Base-by-base conservation (phyloP, 169 alveolate genomes). In the Sarcocystis neurona region DNA sequence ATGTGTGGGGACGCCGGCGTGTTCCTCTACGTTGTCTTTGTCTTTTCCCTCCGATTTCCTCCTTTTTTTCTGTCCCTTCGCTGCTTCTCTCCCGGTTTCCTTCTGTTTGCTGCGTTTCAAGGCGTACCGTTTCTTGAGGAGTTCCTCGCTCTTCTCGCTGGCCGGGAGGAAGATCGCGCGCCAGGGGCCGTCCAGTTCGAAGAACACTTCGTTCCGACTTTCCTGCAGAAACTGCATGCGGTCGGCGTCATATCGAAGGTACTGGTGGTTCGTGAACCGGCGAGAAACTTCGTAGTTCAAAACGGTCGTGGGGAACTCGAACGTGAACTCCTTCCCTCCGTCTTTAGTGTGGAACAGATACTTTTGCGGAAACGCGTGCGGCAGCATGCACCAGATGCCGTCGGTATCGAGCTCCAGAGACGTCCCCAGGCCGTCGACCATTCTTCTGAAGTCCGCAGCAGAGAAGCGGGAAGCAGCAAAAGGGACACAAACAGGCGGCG, bases 121-220 rank as follows among this genome's bases (percentile, higher is more conserved):
- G 43, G 18, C 97, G 92, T 97, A 98, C 91, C 99, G 96, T 93
- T 97, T 97, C 94, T 98, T 98, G 58, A 98, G 94, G 93, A 97
- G 96, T 84, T 96, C 97, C 82, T 97, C 98, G 74, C 98, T 99
- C 85, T 98, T 99, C 92, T 97, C 98, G 8, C 99, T 97, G 23
- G 99, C 99, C 0, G 99, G 99, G 74, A 98, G 95, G 89, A 98
- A 95, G 99, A 98, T 98, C 63, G 98, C 97, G 90, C 97, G 97
- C 96, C 99, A 98, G 20, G 99, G 99, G 0, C 99, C 99, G 94
- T 98, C 99, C 41, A 98, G 96, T 93, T 98, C 99, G 88, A 98
- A 98, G 95, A 97, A 97, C 37, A 99, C 97, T 44, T 99, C 98
- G 97, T 98, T 98, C 79, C 88, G 85, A 4, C n/a, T 56, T 27